These are phyloP conservation scores for Emericellopsis atlantica DNA, from an alignment of 2,329 filamentous ascomycete species.

Conservation along the genomic window DNA sequence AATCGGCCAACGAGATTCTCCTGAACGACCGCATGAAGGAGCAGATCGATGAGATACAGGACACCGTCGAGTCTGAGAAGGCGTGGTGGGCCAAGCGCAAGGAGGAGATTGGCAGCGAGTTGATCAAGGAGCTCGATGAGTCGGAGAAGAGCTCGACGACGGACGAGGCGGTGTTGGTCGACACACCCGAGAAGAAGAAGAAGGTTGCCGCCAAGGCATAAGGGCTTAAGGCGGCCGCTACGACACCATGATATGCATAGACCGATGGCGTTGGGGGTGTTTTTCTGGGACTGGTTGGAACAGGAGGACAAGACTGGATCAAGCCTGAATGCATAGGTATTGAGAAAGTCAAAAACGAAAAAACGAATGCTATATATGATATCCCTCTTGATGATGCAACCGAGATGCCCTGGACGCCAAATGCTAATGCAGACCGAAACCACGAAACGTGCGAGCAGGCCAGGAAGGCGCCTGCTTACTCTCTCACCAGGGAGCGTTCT, in stretches of 20 bases:
- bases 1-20: conserved; percentile 91
- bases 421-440: neutral
- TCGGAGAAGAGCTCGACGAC: conserved; percentile 33
- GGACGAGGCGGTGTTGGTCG: conserved; percentile 57
- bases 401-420: no score
- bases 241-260: neutral
- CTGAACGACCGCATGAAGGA: conserved; percentile 69
- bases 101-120: conserved; percentile 58
- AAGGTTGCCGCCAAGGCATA: conserved; percentile 53
- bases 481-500: conserved; percentile 13
- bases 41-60: conserved; percentile 62
- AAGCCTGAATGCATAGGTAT: no score
- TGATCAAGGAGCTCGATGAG: conserved; percentile 74
- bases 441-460: neutral
- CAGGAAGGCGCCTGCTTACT: neutral
- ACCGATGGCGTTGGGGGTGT: no score
- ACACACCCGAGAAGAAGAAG: conserved; percentile 45
- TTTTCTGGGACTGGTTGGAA: no score
- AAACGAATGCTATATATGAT: neutral
- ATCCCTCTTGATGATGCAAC: neutral
- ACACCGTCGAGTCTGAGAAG: conserved; percentile 60
- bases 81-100: conserved; percentile 87
- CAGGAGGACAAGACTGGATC: no score
- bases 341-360: neutral
- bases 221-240: conserved; percentile 4